Base-by-base conservation (phyloP, 495 filamentous ascomycete species). In the Penicillium odoratum region DNA sequence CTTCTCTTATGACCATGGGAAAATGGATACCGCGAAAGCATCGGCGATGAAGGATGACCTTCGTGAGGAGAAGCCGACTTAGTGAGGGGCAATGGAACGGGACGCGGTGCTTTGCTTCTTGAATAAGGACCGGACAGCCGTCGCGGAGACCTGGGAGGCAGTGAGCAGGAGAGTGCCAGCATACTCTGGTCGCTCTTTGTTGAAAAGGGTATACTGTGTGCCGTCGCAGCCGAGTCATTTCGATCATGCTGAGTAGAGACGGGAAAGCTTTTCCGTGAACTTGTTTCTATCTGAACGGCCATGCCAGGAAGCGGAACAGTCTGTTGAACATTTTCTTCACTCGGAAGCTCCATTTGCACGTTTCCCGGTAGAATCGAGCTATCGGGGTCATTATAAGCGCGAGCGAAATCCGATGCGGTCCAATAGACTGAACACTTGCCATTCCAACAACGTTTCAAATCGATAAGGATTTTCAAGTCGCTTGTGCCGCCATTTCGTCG, bases 361-460 rank as follows among this genome's bases (percentile, higher is more conserved):
- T 86, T 90, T 43, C 93, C 93, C 13, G 93, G 90, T 4, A 81
- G 61, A 55, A 97, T 92, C 26, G 88, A 83, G 46, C 83, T 78
- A 53, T 93, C 86, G 10, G 83, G 77, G 11, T 80, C 78, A 48
- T 85, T 72, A 60, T 78, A 75, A 46, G 77, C 69, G 53, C 67
- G 60, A 21, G 83, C 79, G 73, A 70, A 85, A 79, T 86, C 82
- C 0, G 83, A 75, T 2, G 80, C 81, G 62, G 96, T 89, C 93
- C 93, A 98, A 66, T 92, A 97, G 29, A 90, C 74, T 2, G 88
- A 85, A 64, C 92, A 97, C 15, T 92, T 90, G 51, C 92, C 85
- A 73, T 95, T 84, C 95, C 95, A 99, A 68, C 95, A 98, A 70
- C 94, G 93, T 73, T 98, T 98, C 47, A 98, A 77, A 69, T 99